phyloP scores from a whole-genome alignment of 257 asterid genomes.

The Lantana camara region DNA sequence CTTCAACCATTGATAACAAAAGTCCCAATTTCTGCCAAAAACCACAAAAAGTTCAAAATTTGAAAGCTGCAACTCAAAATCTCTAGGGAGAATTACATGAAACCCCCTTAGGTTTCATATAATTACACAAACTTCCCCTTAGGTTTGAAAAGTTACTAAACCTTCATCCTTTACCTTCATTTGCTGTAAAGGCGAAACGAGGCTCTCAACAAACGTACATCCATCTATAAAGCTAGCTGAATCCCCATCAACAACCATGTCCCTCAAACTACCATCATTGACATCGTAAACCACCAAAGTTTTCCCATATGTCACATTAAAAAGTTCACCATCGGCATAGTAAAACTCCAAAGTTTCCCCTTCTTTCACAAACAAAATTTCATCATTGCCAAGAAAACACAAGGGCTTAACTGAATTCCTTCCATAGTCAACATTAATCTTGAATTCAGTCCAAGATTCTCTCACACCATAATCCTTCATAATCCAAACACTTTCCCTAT shows the following conservation, averaged over 20 bases:
- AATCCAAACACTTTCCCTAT: conserved; percentile 39
- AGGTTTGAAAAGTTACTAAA: too few relatives aligned
- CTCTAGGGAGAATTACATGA: too few relatives aligned
- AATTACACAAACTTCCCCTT: too few relatives aligned
- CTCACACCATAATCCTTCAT: not conserved
- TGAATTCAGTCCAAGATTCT: not conserved
- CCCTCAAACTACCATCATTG: not conserved
- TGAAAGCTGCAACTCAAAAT: too few relatives aligned
- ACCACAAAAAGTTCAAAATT: too few relatives aligned
- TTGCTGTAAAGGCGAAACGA: not conserved
- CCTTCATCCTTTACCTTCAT: too few relatives aligned
- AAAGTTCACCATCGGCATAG: too few relatives aligned
- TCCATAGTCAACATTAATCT: not conserved
- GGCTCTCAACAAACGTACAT: not conserved
- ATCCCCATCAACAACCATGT: not conserved
- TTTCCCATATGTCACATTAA: too few relatives aligned
- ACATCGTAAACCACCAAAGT: not conserved
- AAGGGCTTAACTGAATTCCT: not conserved
- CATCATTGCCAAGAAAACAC: not conserved
- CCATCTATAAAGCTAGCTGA: not conserved
- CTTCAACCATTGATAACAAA: too few relatives aligned
- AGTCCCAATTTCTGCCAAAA: too few relatives aligned
- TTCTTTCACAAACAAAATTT: not conserved
- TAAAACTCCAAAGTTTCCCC: not conserved
- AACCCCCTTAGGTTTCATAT: too few relatives aligned